These are phyloP conservation scores for Daldinia childiae DNA, from an alignment of 495 filamentous ascomycete genomes.

Conservation along the genomic window DNA sequence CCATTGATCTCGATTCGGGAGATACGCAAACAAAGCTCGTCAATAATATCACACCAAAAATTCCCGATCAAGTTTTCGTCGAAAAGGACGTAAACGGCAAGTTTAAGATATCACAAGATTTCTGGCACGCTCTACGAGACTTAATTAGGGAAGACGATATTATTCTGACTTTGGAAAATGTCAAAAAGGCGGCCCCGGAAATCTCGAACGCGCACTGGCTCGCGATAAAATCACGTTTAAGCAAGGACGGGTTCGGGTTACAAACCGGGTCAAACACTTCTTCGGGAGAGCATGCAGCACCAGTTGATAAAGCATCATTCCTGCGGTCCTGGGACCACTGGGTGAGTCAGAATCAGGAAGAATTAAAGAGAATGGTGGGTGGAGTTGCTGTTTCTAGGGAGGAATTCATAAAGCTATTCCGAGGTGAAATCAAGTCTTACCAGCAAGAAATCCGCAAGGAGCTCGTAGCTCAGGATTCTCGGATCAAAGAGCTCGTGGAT, in stretches of 20 bases:
- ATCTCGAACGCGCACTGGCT: conserved; percentile 53
- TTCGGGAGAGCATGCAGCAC: not conserved
- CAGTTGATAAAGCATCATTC: not conserved
- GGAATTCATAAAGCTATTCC: conserved; percentile 46
- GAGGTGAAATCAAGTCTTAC: conserved; percentile 20
- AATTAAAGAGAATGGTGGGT: conserved; percentile 39
- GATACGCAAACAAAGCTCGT: conserved; percentile 34
- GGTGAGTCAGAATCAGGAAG: conserved; percentile 48
- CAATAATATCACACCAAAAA: conserved; percentile 39
- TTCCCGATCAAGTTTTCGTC: conserved; percentile 53
- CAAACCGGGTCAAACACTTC: not conserved
- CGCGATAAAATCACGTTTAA: conserved; percentile 47
- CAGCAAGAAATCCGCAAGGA: conserved; percentile 43
- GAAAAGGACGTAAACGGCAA: conserved; percentile 54
- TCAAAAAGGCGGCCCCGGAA: not conserved
- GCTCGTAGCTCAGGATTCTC: conserved; percentile 33
- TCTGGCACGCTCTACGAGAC: conserved; percentile 63
- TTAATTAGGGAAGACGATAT: conserved; percentile 45
- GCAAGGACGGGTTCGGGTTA: conserved; percentile 6
- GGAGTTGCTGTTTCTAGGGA: conserved; percentile 41
- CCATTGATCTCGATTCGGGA: not conserved
- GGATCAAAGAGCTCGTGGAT: conserved; percentile 24
- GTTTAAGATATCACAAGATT: conserved; percentile 58
- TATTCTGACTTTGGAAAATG: conserved; percentile 47
- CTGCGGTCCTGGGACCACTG: conserved; percentile 48